phyloP scores from a whole-genome alignment of 2,329 filamentous ascomycete species.

The Ceratocystis alfenasii region DNA sequence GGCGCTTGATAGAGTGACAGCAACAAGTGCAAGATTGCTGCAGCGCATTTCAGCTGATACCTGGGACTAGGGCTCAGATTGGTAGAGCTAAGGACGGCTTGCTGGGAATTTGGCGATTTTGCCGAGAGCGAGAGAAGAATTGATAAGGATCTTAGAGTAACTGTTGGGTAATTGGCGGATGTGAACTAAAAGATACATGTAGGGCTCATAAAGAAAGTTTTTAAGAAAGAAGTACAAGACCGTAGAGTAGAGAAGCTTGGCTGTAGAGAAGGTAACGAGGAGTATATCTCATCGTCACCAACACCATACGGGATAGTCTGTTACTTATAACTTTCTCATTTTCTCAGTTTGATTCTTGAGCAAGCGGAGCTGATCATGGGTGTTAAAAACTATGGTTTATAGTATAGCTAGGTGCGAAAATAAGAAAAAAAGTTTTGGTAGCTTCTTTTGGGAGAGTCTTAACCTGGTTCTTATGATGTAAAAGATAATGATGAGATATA shows the following conservation, averaged over 20 bases:
- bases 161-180: neutral
- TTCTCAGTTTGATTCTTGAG: neutral
- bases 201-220: neutral
- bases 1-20: constrained; percentile 35
- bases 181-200: neutral
- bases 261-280: neutral
- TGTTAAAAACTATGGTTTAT: neutral
- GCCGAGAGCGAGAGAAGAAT: neutral
- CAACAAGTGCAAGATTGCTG: constrained; percentile 34
- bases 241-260: neutral
- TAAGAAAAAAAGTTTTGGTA: constrained; percentile 3
- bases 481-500: neutral
- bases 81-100: neutral
- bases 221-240: neutral
- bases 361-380: neutral
- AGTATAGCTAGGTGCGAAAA: neutral
- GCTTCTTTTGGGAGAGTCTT: neutral
- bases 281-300: too few species aligned
- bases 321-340: constrained; percentile 1
- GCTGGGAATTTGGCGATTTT: neutral
- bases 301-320: too few species aligned
- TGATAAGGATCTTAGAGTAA: neutral
- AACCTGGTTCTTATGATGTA: neutral
- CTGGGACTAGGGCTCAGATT: neutral
- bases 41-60: constrained; percentile 27